These are phyloP conservation scores for Inga leiocalycina DNA, from an alignment of 306 rosid species.

Conservation along the genomic window DNA sequence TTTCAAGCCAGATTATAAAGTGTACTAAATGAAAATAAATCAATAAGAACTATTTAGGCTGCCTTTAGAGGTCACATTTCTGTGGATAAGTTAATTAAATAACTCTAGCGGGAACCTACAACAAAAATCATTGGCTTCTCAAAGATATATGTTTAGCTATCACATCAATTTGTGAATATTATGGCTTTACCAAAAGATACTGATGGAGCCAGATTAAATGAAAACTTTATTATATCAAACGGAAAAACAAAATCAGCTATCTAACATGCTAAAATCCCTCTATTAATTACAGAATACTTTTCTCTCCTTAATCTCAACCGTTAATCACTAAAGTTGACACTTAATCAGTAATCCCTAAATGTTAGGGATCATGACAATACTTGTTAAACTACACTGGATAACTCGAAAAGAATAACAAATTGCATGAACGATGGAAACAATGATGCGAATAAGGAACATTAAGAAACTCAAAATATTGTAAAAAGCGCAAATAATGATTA, in stretches of 20 bases:
- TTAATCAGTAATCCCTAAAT: no score
- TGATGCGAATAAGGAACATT: background rate
- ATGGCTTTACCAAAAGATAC: background rate
- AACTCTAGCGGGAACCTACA: background rate
- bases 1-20: background rate
- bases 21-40: background rate
- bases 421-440: background rate
- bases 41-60: background rate
- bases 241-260: background rate
- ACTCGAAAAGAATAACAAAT: background rate
- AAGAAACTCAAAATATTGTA: background rate
- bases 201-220: no score
- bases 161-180: background rate
- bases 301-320: background rate
- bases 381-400: background rate
- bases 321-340: background rate
- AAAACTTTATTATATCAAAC: background rate
- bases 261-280: background rate
- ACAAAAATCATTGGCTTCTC: background rate
- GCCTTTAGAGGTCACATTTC: background rate
- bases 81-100: background rate
- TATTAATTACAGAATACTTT: no score
- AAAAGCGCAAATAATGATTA: background rate
- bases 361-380: background rate
- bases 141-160: background rate